Percentiles rank a stretch among this genome's conserved stretches.
Conservation (phyloP, 371 early-diverging fungal genomes). For the Mortierella sp. region DNA sequence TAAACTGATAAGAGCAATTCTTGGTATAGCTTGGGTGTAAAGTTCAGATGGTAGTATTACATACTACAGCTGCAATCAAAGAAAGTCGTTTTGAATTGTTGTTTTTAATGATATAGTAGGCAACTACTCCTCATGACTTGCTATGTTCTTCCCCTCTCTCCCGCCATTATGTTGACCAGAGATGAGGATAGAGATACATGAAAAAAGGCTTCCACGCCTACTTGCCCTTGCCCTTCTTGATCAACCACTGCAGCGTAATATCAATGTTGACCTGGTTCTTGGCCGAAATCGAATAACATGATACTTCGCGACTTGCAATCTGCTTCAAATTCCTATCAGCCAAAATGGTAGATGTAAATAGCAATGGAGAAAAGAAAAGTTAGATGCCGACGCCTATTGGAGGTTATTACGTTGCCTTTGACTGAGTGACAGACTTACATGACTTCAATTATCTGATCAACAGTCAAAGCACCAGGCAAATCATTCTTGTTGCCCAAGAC, state of each 20-base stretch:
- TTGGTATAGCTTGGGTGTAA: too few species aligned
- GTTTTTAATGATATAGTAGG: neutral
- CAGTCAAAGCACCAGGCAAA: slow-evolving; percentile 88
- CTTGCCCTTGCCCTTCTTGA: slow-evolving; percentile 82
- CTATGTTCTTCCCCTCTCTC: neutral
- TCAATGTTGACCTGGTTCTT: slow-evolving; percentile 98
- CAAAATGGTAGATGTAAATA: neutral
- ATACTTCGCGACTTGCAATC: slow-evolving; percentile 96
- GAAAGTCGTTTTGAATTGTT: neutral
- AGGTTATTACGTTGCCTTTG: neutral
- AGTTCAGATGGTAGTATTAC: neutral
- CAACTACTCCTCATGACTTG: too few species aligned
- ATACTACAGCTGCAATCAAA: neutral
- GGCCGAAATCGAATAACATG: slow-evolving; percentile 99
- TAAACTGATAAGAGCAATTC: too few species aligned
- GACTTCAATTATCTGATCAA: slow-evolving; percentile 92
- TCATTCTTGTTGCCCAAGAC: slow-evolving; percentile 99
- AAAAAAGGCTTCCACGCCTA: slow-evolving; percentile 31
- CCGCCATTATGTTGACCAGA: neutral
- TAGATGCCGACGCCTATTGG: neutral
- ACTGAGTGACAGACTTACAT: slow-evolving; percentile 67
- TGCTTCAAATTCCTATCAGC: slow-evolving; percentile 81
- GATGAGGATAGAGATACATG: neutral
- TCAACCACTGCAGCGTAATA: slow-evolving; percentile 97
- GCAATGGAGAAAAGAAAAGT: neutral